A percentile compares a stretch with the other conserved stretches of the same genome.
phyloP scores from a whole-genome alignment of 352 stramenopile species.

The Phytophthora hibernalis region DNA sequence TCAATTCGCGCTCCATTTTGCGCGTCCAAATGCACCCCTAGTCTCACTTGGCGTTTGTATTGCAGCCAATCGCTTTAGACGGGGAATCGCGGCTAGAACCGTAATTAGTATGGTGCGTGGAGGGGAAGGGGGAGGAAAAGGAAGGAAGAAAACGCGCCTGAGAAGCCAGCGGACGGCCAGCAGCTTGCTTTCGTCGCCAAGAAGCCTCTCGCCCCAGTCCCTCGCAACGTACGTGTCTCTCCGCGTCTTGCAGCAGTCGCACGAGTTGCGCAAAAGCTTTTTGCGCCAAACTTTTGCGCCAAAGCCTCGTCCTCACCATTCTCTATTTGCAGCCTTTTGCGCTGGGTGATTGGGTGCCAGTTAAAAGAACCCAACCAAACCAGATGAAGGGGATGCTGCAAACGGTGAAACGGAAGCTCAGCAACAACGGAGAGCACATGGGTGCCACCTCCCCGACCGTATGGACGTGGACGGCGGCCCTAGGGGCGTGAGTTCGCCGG shows the following conservation, averaged over 20 bases:
- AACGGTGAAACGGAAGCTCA: constrained; percentile 90
- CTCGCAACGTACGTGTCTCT: constrained; percentile 28
- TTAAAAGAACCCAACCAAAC: too few species aligned
- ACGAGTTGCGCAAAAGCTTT: too few species aligned
- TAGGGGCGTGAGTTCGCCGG: constrained; percentile 47
- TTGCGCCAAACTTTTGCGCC: too few species aligned
- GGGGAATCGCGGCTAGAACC: constrained; percentile 17
- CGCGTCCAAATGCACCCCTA: constrained; percentile 3
- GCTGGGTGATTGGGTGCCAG: constrained; percentile 26
- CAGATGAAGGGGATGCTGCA: constrained; percentile 91
- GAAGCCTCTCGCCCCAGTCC: constrained; percentile 21
- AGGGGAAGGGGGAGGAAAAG: constrained; percentile 36
- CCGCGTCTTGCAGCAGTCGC: neutral
- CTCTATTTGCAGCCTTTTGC: neutral
- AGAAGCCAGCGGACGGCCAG: constrained; percentile 32
- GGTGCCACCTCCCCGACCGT: constrained; percentile 56
- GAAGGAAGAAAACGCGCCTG: constrained; percentile 42
- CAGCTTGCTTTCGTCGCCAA: constrained; percentile 19
- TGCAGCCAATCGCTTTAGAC: constrained; percentile 9
- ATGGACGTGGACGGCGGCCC: constrained; percentile 65
- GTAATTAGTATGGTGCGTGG: constrained; percentile 31
- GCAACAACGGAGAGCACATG: constrained; percentile 81
- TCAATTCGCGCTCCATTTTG: constrained; percentile 33
- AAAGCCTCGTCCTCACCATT: neutral
- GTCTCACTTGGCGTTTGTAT: constrained; percentile 18